Percentiles rank a stretch among this genome's conserved stretches.
Evolutionary conservation across 2,329 filamentous ascomycete species (phyloP).

Genomic region (Leptodontidium sp.): DNA sequence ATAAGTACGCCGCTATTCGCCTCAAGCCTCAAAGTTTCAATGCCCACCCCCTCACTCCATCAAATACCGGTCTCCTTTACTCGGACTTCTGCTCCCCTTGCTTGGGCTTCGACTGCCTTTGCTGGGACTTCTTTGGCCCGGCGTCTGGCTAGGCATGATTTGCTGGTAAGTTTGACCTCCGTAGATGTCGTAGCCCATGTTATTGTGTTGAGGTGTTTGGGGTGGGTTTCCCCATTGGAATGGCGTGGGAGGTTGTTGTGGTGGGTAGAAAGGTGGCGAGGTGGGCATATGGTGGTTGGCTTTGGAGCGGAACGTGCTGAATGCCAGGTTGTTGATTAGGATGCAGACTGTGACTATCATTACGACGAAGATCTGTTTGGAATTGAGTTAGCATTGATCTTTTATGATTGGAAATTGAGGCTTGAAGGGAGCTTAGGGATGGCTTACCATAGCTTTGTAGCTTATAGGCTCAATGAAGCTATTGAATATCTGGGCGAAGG

Average conservation of each 20-base stretch:
- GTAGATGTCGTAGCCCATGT: slow-evolving; percentile 37
- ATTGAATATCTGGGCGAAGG: slow-evolving; percentile 92
- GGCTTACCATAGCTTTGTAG: slow-evolving; percentile 76
- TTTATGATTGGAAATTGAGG: not conserved
- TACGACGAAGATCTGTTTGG: slow-evolving; percentile 59
- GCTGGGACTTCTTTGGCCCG: slow-evolving; percentile 42
- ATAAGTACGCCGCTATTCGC: not conserved
- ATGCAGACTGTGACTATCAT: slow-evolving; percentile 58
- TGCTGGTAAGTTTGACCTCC: slow-evolving; percentile 35
- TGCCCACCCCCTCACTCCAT: slow-evolving; percentile 8
- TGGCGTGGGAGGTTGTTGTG: slow-evolving; percentile 28
- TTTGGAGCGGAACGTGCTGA: slow-evolving; percentile 47
- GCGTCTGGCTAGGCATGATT: slow-evolving; percentile 44
- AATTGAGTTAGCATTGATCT: not conserved
- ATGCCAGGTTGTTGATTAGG: slow-evolving; percentile 60
- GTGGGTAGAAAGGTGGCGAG: slow-evolving; percentile 36
- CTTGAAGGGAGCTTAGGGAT: not conserved
- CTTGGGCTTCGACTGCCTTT: slow-evolving; percentile 40
- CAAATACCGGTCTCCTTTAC: slow-evolving; percentile 38
- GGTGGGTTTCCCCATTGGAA: slow-evolving; percentile 43
- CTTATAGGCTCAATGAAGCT: slow-evolving; percentile 91
- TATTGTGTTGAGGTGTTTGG: slow-evolving; percentile 39
- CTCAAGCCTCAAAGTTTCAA: not conserved
- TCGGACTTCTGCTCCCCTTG: slow-evolving; percentile 41
- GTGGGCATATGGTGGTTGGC: slow-evolving; percentile 37